Conservation (phyloP, 192 early-diverging fungal genomes). For the Linderina pennispora region DNA sequence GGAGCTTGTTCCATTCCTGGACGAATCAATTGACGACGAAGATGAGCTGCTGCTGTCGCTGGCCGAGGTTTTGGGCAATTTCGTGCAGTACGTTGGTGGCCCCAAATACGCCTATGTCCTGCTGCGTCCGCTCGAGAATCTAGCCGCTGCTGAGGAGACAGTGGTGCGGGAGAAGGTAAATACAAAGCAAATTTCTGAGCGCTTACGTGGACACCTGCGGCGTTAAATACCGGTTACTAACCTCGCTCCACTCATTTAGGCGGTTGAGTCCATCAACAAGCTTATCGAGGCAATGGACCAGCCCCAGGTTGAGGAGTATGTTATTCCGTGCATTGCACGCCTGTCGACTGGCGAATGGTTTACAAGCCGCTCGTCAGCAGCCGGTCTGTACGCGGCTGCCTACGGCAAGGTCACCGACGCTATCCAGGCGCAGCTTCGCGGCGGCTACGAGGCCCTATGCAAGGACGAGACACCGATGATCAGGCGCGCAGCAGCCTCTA, state of each 20-base stretch:
- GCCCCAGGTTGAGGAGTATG: conserved; percentile 80
- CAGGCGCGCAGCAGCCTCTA: conserved; percentile 84
- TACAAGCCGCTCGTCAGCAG: conserved; percentile 89
- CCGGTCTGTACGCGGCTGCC: conserved; percentile 84
- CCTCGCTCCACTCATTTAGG: conserved; percentile 49
- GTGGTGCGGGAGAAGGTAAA: conserved; percentile 95
- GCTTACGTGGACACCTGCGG: not conserved
- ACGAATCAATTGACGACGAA: conserved; percentile 99
- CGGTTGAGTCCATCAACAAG: conserved; percentile 91
- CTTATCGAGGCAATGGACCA: conserved; percentile 68
- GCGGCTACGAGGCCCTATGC: conserved; percentile 73
- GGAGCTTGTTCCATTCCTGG: conserved; percentile 97
- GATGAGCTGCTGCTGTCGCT: conserved; percentile 93
- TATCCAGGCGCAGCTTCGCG: conserved; percentile 82
- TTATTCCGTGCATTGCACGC: conserved; percentile 88
- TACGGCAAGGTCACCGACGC: conserved; percentile 66
- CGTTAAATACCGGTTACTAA: not conserved
- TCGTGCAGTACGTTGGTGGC: conserved; percentile 91
- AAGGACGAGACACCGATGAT: conserved; percentile 99
- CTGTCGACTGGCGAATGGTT: conserved; percentile 97
- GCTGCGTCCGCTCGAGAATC: conserved; percentile 87
- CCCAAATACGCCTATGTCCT: conserved; percentile 79
- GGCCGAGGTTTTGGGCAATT: conserved; percentile 89
- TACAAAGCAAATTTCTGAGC: not conserved
- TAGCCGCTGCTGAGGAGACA: conserved; percentile 96